A percentile compares a stretch with the other conserved stretches of the same genome.
Evolutionary conservation across 805 yeast genomes (phyloP).

Genomic region (Metschnikowia gruessii): DNA sequence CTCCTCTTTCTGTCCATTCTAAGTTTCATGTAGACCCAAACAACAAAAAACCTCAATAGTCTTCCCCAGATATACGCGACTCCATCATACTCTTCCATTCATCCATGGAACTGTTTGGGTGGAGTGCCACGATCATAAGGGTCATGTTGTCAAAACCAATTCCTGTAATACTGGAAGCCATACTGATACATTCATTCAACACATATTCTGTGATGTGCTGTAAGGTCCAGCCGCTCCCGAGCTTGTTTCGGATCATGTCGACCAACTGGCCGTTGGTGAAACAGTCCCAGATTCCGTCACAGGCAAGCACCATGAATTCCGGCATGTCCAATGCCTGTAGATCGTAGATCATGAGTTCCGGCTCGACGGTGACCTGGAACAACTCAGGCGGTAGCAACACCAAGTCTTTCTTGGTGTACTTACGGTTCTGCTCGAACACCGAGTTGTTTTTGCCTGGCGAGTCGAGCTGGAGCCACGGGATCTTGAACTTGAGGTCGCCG

Average conservation of each 20-base stretch:
- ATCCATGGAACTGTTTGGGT: slow-evolving; percentile 44
- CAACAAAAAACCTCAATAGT: too few species aligned
- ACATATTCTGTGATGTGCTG: slow-evolving; percentile 58
- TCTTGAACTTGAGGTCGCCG: slow-evolving; percentile 43
- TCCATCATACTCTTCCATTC: slow-evolving; percentile 61
- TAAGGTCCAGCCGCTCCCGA: slow-evolving; percentile 54
- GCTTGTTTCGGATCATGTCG: slow-evolving; percentile 52
- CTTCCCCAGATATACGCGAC: slow-evolving; percentile 14
- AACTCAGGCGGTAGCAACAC: slow-evolving; percentile 43
- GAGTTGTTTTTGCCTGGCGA: slow-evolving; percentile 28
- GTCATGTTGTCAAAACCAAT: slow-evolving; percentile 86
- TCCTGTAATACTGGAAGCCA: slow-evolving; percentile 73
- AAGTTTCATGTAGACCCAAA: too few species aligned
- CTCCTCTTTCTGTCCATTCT: too few species aligned
- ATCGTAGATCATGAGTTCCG: slow-evolving; percentile 41
- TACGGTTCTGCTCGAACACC: slow-evolving; percentile 26
- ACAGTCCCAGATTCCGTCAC: slow-evolving; percentile 50
- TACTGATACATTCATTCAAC: slow-evolving; percentile 61
- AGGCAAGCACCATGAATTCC: slow-evolving; percentile 42
- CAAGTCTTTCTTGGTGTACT: slow-evolving; percentile 25
- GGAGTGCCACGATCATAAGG: slow-evolving; percentile 62
- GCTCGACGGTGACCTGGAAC: slow-evolving; percentile 43
- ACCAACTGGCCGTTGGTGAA: slow-evolving; percentile 54
- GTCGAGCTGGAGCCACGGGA: slow-evolving; percentile 31
- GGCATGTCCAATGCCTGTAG: slow-evolving; percentile 24